A percentile compares a stretch with the other conserved stretches of the same genome.
Conservation (phyloP, 2,329 filamentous ascomycete genomes). For the Thelonectria olida region DNA sequence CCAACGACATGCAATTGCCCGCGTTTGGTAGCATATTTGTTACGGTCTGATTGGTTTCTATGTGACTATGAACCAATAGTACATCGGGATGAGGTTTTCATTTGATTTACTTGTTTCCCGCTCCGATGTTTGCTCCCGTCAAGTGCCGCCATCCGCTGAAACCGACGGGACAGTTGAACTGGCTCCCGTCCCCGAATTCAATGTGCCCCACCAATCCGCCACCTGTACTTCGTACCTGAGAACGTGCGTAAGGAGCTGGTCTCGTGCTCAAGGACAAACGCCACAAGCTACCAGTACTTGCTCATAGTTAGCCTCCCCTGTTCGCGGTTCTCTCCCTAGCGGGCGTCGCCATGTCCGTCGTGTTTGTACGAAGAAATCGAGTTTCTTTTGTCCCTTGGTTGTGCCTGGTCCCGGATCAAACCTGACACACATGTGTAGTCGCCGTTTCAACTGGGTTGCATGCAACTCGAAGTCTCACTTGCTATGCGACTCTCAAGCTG, state of each 20-base stretch:
- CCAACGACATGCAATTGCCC: conserved; percentile 10
- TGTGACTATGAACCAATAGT: not conserved
- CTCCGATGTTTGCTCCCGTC: conserved; percentile 6
- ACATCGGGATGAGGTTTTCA: not conserved
- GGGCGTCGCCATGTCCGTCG: no score
- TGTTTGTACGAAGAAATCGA: not conserved
- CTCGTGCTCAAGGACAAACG: conserved; percentile 39
- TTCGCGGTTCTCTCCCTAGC: not conserved
- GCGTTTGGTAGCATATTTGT: not conserved
- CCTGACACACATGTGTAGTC: not conserved
- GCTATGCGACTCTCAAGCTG: not conserved
- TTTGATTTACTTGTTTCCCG: not conserved
- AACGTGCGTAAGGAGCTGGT: conserved; percentile 32
- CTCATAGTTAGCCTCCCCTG: not conserved
- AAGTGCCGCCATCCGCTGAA: conserved; percentile 12
- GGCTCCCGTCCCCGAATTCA: conserved; percentile 12
- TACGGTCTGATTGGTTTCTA: not conserved
- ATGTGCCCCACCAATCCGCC: conserved; percentile 34
- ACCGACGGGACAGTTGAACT: conserved; percentile 5
- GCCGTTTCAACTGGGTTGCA: not conserved
- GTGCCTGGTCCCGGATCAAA: not conserved
- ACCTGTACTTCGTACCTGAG: conserved; percentile 14
- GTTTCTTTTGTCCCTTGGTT: not conserved
- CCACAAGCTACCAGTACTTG: not conserved
- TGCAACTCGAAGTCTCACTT: not conserved